Conservation (phyloP, 106 monocot species). For the Triglochin maritima region DNA sequence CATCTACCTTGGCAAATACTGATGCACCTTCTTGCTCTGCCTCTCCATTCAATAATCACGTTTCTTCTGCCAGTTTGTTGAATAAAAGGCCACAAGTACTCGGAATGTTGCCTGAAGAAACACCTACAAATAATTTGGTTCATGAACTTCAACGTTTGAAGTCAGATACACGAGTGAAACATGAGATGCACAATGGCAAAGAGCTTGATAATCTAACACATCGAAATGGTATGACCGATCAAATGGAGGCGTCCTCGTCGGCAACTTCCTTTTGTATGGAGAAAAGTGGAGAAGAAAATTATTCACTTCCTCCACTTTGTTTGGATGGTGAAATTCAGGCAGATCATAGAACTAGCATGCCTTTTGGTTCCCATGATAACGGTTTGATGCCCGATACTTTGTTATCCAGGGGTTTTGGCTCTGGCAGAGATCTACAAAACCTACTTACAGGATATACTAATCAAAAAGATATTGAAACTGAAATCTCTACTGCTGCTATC, state of each 20-base stretch:
- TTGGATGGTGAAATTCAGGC: slow-evolving; percentile 45
- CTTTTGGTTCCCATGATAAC: slow-evolving; percentile 23
- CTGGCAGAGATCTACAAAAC: slow-evolving; percentile 46
- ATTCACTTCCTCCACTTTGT: slow-evolving; percentile 49
- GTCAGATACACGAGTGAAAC: slow-evolving; percentile 31
- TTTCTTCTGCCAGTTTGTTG: slow-evolving; percentile 19
- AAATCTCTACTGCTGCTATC: slow-evolving; percentile 69
- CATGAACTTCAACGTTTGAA: slow-evolving; percentile 42
- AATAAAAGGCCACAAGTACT: slow-evolving; percentile 28
- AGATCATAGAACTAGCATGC: slow-evolving; percentile 25
- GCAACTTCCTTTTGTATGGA: slow-evolving; percentile 79
- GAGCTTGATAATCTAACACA: slow-evolving; percentile 16
- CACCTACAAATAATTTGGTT: slow-evolving; percentile 19
- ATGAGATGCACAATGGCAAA: slow-evolving; percentile 22
- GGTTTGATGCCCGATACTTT: slow-evolving; percentile 40
- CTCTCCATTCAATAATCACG: slow-evolving; percentile 24
- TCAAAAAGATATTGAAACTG: slow-evolving; percentile 57
- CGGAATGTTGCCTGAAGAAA: slow-evolving; percentile 15
- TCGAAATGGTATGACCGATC: slow-evolving; percentile 29
- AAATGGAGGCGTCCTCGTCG: slow-evolving; percentile 66
- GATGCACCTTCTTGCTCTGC: slow-evolving; percentile 37
- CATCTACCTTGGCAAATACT: slow-evolving; percentile 23
- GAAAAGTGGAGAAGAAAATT: slow-evolving; percentile 38
- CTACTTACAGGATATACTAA: slow-evolving; percentile 29
- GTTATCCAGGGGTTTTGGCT: slow-evolving; percentile 39